Evolutionary conservation across 2,329 filamentous ascomycete species (phyloP), one percentile per base, ranked within the genome.

Genomic region (Colletotrichum karsti): DNA sequence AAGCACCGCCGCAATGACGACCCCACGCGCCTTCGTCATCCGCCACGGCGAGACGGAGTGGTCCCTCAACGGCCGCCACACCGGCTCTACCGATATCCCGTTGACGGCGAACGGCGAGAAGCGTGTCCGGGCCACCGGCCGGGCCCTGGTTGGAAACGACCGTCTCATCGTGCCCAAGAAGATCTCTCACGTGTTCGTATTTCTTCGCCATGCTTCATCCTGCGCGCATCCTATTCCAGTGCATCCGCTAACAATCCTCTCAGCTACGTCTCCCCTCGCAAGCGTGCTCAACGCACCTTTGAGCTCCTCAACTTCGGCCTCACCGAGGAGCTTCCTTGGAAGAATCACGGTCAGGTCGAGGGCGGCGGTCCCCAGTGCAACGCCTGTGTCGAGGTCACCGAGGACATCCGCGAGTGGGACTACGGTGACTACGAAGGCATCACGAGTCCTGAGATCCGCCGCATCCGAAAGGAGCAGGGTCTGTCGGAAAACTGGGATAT

Each of bases 21-120:
- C 91, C 2, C 93, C 93, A 2, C 88, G 93, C 59, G 90, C 93
- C 77, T 95, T 95, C 83, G 89, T 96, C 73, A 83, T 94, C 77
- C 93, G 95, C 73, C 95, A 98, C 77, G 95, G 95, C 81, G 94
- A 98, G 83, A 98, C 95, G 4, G 94, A 97, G 83, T 98, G 95
- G 95, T 97, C 93, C 5, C 89, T 97, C 53, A 92, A 92, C 73
- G 95, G 94, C 63, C 87, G 90, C 58, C 93, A 98, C 81, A 98
- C 95, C 0, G 92, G 94, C 57, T 86, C 84, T 28, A 93, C 92
- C n/a, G 95, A 98, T 75, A 92, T 98, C 4, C 91, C 94, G 1
- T 85, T 98, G 39, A 98, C 95, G 1, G 82, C 86, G 56, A 92
- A 93, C 76, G 95, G 95, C 58, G 92, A 94, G 83, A 92, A 89